Conservation (phyloP, 768 basidiomycete genomes). For the Erythrobasidium yunnanense region DNA sequence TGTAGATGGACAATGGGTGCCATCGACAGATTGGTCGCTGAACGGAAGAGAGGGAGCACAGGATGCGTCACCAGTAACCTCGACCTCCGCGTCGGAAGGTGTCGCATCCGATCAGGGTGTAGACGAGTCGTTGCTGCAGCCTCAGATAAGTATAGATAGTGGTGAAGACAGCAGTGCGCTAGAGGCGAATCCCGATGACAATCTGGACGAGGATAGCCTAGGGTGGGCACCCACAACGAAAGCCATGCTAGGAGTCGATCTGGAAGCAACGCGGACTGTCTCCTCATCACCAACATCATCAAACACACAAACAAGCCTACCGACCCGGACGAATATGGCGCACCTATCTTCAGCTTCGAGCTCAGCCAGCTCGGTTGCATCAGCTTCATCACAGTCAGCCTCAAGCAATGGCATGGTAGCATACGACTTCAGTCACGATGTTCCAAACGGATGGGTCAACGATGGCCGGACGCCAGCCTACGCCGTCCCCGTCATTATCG, state of each 20-base stretch:
- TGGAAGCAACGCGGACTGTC: not conserved
- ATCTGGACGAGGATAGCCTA: not conserved
- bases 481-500: conserved; percentile 24
- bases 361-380: not conserved
- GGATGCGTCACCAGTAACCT: not conserved
- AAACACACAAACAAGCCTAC: too few relatives aligned
- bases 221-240: conserved; percentile 18
- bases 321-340: not conserved
- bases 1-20: conserved; percentile 19
- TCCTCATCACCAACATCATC: not conserved
- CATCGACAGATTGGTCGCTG: conserved; percentile 11
- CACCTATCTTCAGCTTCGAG: not conserved
- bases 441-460: conserved; percentile 15
- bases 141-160: too few relatives aligned
- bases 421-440: conserved; percentile 15
- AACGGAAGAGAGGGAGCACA: not conserved
- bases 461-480: conserved; percentile 20
- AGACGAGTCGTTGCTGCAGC: too few relatives aligned
- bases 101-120: too few relatives aligned
- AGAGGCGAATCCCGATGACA: not conserved
- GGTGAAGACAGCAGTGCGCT: not conserved
- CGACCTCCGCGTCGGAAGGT: too few relatives aligned
- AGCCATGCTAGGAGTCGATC: conserved; percentile 4
- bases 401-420: not conserved
- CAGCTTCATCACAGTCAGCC: not conserved